Evolutionary conservation across 106 monocot species (phyloP).

Genomic region (Platanthera zijinensis): DNA sequence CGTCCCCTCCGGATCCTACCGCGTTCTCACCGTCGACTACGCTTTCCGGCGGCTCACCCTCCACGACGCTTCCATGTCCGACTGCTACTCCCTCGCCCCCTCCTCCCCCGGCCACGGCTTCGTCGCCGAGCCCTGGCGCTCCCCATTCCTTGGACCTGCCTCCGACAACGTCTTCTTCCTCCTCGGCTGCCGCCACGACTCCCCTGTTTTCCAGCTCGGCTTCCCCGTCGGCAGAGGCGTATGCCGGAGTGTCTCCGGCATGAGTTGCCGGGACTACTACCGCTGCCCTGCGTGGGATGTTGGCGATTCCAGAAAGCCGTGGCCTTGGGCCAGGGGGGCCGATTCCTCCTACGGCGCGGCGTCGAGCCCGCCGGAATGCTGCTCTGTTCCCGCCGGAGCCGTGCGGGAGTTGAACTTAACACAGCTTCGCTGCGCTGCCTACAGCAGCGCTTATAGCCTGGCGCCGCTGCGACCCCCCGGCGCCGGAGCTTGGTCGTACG

Average conservation of each 20-base stretch:
- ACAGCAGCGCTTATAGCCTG: constrained; percentile 79
- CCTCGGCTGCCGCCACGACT: constrained; percentile 51
- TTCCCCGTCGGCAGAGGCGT: constrained; percentile 45
- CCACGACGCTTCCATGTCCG: constrained; percentile 80
- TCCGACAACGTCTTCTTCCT: constrained; percentile 80
- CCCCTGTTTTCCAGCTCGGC: constrained; percentile 66
- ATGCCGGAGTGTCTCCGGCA: constrained; percentile 72
- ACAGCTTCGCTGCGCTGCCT: constrained; percentile 64
- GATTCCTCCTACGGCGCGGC: constrained; percentile 19
- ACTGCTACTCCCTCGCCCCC: constrained; percentile 59
- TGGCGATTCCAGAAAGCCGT: neutral
- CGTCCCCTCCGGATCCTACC: constrained; percentile 74
- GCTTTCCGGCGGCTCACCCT: constrained; percentile 58
- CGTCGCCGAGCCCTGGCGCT: constrained; percentile 46
- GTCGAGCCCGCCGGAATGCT: constrained; percentile 45
- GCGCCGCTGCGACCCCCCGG: constrained; percentile 51
- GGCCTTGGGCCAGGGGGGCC: neutral
- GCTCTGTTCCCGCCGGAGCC: constrained; percentile 44
- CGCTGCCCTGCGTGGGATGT: constrained; percentile 62
- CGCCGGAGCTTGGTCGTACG: constrained; percentile 63
- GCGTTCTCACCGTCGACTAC: constrained; percentile 81
- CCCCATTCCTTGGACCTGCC: constrained; percentile 45
- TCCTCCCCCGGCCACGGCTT: constrained; percentile 36
- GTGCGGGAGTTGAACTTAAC: constrained; percentile 51
- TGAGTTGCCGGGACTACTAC: constrained; percentile 72